Evolutionary conservation across 805 yeast genomes (phyloP), one percentile per base, ranked within the genome.

Genomic region (Nematodospora valgi): DNA sequence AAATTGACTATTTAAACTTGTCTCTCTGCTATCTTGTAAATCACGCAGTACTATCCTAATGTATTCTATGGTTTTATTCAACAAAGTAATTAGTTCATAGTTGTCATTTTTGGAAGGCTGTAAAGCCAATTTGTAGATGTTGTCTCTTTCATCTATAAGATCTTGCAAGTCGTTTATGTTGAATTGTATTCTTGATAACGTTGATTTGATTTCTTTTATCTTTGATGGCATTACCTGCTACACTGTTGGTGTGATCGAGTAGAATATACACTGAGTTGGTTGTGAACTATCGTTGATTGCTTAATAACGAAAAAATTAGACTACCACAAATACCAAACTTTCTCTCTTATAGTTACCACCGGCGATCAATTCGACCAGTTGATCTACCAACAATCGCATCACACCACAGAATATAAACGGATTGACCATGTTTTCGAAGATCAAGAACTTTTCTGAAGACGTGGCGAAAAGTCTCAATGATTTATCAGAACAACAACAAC

Each of bases 381-480:
- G 10, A 13, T 7, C 15, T 8, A 26, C 11, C 31, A 30, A 9
- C n/a, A 8, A 18, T 26, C 18, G n/a, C n/a, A n/a, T n/a, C n/a
- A n/a, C n/a, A n/a, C n/a, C n/a, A n/a, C n/a, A n/a, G n/a, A n/a
- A n/a, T n/a, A n/a, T n/a, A n/a, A n/a, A n/a, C n/a, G n/a, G n/a
- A n/a, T n/a, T 21, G 13, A 4, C 22, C 13, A 67, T 67, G 73
- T 65, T 68, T 56, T 60, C 60, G 36, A 62, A 63, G 39, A 54
- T 68, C 19, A 64, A 62, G 48, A 57, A 58, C 43, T 60, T 67
- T 30, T 64, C 72, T 5, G 73, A 67, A 41, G 73, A 68, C 38
- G 68, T 68, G 47, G 71, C 72, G 32, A 67, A 65, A 47, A 57
- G 63, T 29, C 49, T 67, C 45, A 66, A 62, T 33, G 71, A 66